These are phyloP conservation scores for Mangifera indica DNA, from an alignment of 345 rosid genomes.

Conservation along the genomic window DNA sequence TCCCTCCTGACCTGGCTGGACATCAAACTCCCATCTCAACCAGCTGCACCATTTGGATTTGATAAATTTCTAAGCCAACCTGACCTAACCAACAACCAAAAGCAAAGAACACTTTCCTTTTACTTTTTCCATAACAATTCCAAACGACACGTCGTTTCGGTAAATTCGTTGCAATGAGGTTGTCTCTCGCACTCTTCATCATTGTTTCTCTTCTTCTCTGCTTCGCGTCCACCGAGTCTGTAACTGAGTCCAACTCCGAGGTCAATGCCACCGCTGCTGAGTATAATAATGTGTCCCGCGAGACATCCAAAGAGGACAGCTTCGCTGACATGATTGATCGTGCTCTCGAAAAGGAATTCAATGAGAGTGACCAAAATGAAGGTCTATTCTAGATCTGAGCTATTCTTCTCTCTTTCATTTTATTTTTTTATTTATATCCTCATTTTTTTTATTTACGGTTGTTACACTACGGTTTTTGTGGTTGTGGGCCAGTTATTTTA, in stretches of 20 bases:
- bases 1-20: background rate
- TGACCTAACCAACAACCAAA: no score
- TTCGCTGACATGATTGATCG: constrained; percentile 59
- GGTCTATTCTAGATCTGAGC: constrained; percentile 39
- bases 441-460: background rate
- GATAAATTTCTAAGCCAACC: background rate
- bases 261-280: constrained; percentile 29
- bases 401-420: constrained; percentile 1
- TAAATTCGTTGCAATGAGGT: constrained; percentile 23
- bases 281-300: constrained; percentile 20
- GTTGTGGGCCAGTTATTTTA: constrained; percentile 5
- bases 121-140: background rate
- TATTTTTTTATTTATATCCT: background rate
- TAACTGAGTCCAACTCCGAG: constrained; percentile 19
- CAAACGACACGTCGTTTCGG: background rate
- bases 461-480: constrained; percentile 15
- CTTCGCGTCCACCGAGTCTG: constrained; percentile 21
- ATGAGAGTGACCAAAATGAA: constrained; percentile 51
- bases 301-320: constrained; percentile 43
- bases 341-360: constrained; percentile 54
- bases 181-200: constrained; percentile 12
- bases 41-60: background rate
- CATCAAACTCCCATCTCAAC: constrained; percentile 3
- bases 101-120: background rate
- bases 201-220: constrained; percentile 21